Evolutionary conservation across 441 rosid species (phyloP), one percentile per base, ranked within the genome.

Genomic region (Erodium trifolium): DNA sequence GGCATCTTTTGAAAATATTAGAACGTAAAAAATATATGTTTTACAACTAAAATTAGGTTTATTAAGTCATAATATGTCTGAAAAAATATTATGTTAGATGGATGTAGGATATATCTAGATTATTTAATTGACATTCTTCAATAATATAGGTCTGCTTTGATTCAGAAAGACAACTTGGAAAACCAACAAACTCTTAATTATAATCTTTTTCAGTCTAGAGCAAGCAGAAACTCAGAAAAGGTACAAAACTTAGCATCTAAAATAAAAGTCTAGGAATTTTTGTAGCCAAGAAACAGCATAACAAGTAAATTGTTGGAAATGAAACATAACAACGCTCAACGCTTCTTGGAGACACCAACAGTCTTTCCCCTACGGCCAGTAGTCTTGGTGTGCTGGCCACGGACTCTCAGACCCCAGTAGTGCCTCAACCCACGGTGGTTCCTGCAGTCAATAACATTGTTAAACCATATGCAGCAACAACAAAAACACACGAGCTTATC

Each of bases 261-360:
- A 49, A 47, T 47, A 41, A 41, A 49, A 3, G 16, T 49, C 55
- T 49, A 49, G 53, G 9, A 41, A 41, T 41, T 7, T 41, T 41
- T 41, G 45, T 41, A 41, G 45, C 45, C 45, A 41, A 41, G 45
- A 41, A 41, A 8, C 45, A 7, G 45, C 45, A 49, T 49, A 49
- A 3, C 3, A 12, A n/a, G 16, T 49, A 49, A 49, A 3, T 68
- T 64, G 73, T 69, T 71, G 63, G 71, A 71, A 75, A 69, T 71
- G 47, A 53, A 12, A 67, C 12, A 45, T 16, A 13, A 27, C 12
- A 51, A 67, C 57, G 66, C 72, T 85, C 74, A 88, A 68, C 96
- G 93, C 86, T 91, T 89, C 89, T 91, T 91, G 65, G 96, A 91
- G 81, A 91, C 97, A 84, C 96, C 96, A 66, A 91, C 93, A 71